Conservation (phyloP, 2,329 filamentous ascomycete genomes). For the Neofusicoccum kwambonambiense region DNA sequence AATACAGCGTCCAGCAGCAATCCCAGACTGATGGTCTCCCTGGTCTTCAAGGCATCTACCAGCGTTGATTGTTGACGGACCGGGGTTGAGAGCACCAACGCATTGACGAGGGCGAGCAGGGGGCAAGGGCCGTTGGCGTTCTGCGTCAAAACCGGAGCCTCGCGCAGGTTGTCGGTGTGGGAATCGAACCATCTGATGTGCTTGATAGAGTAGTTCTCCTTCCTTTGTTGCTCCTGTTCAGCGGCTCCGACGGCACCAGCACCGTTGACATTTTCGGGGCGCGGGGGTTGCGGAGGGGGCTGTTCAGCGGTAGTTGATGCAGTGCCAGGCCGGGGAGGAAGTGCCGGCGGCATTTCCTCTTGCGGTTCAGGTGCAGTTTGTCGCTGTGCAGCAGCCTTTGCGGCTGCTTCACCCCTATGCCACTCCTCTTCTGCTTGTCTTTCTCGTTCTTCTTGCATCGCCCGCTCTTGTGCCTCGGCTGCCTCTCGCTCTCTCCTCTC, state of each 20-base stretch:
- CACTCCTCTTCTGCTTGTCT: conserved; percentile 29
- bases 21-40: conserved; percentile 85
- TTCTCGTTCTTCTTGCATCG: conserved; percentile 26
- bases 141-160: conserved; percentile 86
- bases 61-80: conserved; percentile 66
- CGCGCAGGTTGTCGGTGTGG: conserved; percentile 59
- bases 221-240: conserved; percentile 47
- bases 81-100: conserved; percentile 79
- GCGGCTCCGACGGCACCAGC: conserved; percentile 23
- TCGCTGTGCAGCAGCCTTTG: conserved; percentile 19
- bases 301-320: conserved; percentile 23
- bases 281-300: conserved; percentile 33
- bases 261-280: conserved; percentile 22
- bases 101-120: conserved; percentile 88
- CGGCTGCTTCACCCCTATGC: conserved; percentile 23
- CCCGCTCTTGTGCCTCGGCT: conserved; percentile 24
- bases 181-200: conserved; percentile 82
- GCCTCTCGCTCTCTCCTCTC: conserved; percentile 27
- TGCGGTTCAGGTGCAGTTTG: background rate
- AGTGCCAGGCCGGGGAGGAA: conserved; percentile 31
- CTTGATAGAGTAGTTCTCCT: conserved; percentile 90
- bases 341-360: conserved; percentile 27
- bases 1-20: conserved; percentile 86
- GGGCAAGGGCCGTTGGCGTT: conserved; percentile 95
- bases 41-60: conserved; percentile 71